phyloP scores from a whole-genome alignment of 2,329 filamentous ascomycete genomes.

The Myrmaecium sp. region DNA sequence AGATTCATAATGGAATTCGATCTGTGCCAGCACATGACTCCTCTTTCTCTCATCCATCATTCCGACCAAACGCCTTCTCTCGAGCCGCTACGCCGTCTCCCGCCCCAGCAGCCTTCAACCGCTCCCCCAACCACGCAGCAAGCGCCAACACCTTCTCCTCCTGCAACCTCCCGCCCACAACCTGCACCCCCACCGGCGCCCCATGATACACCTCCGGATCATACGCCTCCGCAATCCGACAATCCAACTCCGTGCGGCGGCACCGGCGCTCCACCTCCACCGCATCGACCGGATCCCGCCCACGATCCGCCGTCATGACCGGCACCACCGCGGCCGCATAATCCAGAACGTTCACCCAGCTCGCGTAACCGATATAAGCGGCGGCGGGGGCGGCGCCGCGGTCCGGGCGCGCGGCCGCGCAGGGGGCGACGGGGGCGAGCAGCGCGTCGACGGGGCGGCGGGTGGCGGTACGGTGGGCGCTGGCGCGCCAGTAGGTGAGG shows the following conservation, averaged over 20 bases:
- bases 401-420: constrained; percentile 23
- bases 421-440: constrained; percentile 20
- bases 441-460: constrained; percentile 21
- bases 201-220: constrained; percentile 5
- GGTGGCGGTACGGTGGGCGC: constrained; percentile 10
- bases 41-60: too few relatives aligned
- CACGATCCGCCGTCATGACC: constrained; percentile 36
- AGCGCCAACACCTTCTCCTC: constrained; percentile 11
- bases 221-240: too few relatives aligned
- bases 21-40: too few relatives aligned
- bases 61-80: too few relatives aligned
- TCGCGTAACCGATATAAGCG: constrained; percentile 28
- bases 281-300: constrained; percentile 26
- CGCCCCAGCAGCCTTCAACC: too few relatives aligned
- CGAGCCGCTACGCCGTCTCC: too few relatives aligned
- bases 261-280: too few relatives aligned
- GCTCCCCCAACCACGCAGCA: too few relatives aligned
- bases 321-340: constrained; percentile 39
- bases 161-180: constrained; percentile 9
- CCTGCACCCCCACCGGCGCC: constrained; percentile 11
- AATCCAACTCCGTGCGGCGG: too few relatives aligned
- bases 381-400: too few relatives aligned
- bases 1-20: too few relatives aligned
- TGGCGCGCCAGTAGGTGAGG: constrained; percentile 22
- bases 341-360: constrained; percentile 37